Evolutionary conservation across 148 eudicot genomes (phyloP), one percentile per base, ranked within the genome.

Genomic region (Rhododendron williamsianum): DNA sequence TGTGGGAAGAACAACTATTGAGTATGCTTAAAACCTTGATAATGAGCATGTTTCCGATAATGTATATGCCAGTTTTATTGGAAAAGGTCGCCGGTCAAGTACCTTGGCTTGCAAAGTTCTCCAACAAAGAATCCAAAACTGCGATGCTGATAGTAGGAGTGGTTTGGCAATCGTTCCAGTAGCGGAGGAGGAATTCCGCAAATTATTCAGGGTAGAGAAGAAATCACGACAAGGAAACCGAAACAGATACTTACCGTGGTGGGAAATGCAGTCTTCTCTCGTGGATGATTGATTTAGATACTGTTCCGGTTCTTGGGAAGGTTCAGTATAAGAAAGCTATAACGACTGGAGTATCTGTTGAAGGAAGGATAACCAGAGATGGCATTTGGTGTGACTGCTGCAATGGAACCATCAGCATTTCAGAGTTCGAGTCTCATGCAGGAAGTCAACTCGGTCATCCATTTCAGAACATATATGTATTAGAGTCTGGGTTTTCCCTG

Each of bases 251-350:
- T 18, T 72, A 84, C 65, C 58, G 86, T 86, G 83, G 87, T 21
- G 95, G 98, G 74, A 94, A 92, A 79, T 91, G 91, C 76, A 91
- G 86, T 88, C 83, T 95, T 87, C 91, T 95, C 76, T 86, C 99
- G 2, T 95, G 99, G 99, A 92, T 97, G 98, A 93, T 97, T 90
- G 95, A 93, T 83, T 90, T 89, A 77, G 93, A 94, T 80, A 88
- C 87, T 49, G 80, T 94, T 71, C 86, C 87, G 16, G 87, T 85
- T 73, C 91, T 88, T 87, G 91, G 82, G 78, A 91, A 92, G 92
- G 94, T 97, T 63, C 88, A 81, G 38, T 94, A 89, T 82, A 27
- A n/a, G 73, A 69, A 25, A n/a, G 76, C 88, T 77, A 78, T 87
- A 60, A 89, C 84, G 82, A 87, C 85, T 72, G 88, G n/a, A 63